phyloP scores from a whole-genome alignment of 73 alveolate genomes.

The Halteria grandinella region DNA sequence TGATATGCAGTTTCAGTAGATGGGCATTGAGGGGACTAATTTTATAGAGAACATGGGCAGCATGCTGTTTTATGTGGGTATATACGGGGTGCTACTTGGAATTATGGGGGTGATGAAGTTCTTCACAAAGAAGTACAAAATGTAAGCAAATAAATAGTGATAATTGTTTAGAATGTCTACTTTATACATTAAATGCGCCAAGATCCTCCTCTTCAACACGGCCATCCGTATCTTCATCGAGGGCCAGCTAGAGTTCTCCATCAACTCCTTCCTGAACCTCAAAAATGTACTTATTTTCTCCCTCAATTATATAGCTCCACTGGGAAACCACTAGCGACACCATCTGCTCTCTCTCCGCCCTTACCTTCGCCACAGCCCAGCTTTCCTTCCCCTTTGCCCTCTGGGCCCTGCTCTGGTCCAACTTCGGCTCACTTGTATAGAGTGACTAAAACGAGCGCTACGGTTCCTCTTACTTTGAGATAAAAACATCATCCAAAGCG shows the following conservation, averaged over 20 bases:
- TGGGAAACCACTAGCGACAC: neutral
- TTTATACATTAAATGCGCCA: neutral
- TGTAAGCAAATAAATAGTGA: neutral
- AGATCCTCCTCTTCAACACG: neutral
- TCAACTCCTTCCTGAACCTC: conserved; percentile 1
- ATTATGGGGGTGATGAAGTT: neutral
- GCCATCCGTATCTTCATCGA: conserved; percentile 8
- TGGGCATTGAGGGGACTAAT: neutral
- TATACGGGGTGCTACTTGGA: neutral
- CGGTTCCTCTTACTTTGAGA: neutral
- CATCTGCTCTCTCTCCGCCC: neutral
- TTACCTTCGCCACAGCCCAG: neutral
- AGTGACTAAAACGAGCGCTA: neutral
- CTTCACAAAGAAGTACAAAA: neutral
- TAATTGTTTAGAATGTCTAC: neutral
- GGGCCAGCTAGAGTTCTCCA: conserved; percentile 5
- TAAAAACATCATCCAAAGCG: neutral
- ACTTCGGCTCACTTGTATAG: neutral
- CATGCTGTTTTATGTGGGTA: conserved; percentile 16
- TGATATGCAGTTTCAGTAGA: neutral
- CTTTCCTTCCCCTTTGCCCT: neutral
- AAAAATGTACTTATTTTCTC: neutral
- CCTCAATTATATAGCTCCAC: neutral
- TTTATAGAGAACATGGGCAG: conserved; percentile 4
- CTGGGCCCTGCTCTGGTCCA: neutral